These are phyloP conservation scores for Kluyveromyces nonfermentans DNA, from an alignment of 805 yeast species.

Conservation along the genomic window DNA sequence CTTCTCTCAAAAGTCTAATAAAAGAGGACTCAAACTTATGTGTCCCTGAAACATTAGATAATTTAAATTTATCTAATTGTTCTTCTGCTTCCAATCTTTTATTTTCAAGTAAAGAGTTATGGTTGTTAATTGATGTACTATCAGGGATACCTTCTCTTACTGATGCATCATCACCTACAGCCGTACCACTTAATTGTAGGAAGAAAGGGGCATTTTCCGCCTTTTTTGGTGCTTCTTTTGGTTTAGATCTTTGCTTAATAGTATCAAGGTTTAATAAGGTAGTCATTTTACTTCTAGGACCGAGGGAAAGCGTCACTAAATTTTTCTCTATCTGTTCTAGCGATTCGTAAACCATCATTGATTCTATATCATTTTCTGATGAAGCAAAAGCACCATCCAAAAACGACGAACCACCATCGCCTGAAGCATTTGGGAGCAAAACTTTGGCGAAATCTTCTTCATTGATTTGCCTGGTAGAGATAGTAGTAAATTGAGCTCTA, in stretches of 20 bases:
- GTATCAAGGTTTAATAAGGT: slow-evolving; percentile 75
- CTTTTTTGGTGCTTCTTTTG: slow-evolving; percentile 78
- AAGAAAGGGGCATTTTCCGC: slow-evolving; percentile 80
- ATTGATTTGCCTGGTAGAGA: slow-evolving; percentile 65
- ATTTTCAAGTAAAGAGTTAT: slow-evolving; percentile 1
- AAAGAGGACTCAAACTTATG: slow-evolving; percentile 58
- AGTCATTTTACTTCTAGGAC: slow-evolving; percentile 69
- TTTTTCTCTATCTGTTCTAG: slow-evolving; percentile 52
- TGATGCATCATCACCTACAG: slow-evolving; percentile 62
- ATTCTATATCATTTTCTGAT: slow-evolving; percentile 30
- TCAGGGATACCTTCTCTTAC: slow-evolving; percentile 30
- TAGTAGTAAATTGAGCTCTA: slow-evolving; percentile 69
- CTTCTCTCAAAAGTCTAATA: slow-evolving; percentile 53
- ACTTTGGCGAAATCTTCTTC: slow-evolving; percentile 61
- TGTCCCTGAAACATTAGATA: slow-evolving; percentile 26
- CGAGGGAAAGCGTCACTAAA: slow-evolving; percentile 64
- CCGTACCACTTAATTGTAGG: slow-evolving; percentile 53
- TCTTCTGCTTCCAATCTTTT: slow-evolving; percentile 19
- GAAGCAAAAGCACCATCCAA: slow-evolving; percentile 69
- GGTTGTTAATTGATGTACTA: slow-evolving; percentile 1
- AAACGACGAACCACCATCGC: slow-evolving; percentile 62
- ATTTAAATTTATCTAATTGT: slow-evolving; percentile 20
- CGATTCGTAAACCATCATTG: slow-evolving; percentile 36
- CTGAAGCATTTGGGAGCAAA: slow-evolving; percentile 65
- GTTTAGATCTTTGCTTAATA: slow-evolving; percentile 80